Evolutionary conservation across 1,284 basidiomycete genomes (phyloP).

Genomic region (Cutaneotrichosporon sp.): DNA sequence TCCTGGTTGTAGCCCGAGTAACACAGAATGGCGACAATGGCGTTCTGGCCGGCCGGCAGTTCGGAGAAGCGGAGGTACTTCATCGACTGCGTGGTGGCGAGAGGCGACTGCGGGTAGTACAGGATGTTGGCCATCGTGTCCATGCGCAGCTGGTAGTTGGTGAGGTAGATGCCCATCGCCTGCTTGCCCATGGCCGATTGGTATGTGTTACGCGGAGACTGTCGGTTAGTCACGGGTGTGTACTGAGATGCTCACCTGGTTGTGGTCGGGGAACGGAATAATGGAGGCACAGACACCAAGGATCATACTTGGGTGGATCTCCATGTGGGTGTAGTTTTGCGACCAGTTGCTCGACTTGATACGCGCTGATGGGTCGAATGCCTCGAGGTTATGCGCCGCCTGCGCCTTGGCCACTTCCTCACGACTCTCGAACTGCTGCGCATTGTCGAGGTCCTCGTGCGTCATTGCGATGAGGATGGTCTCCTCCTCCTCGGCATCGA

Average conservation of each 20-base stretch:
- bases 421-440: slow-evolving; percentile 47
- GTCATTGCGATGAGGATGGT: slow-evolving; percentile 99
- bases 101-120: slow-evolving; percentile 98
- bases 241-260: slow-evolving; percentile 68
- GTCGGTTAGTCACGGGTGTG: slow-evolving; percentile 3
- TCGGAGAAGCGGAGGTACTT: slow-evolving; percentile 98
- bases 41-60: slow-evolving; percentile 96
- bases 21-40: slow-evolving; percentile 96
- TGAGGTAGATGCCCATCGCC: slow-evolving; percentile 98
- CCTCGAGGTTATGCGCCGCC: slow-evolving; percentile 58
- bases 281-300: slow-evolving; percentile 97
- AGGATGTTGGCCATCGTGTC: slow-evolving; percentile 99
- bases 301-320: slow-evolving; percentile 99
- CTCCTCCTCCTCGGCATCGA: slow-evolving; percentile 99
- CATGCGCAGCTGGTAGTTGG: slow-evolving; percentile 96
- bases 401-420: slow-evolving; percentile 52
- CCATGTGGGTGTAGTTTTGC: slow-evolving; percentile 97
- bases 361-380: slow-evolving; percentile 81
- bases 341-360: slow-evolving; percentile 77
- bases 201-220: slow-evolving; percentile 99
- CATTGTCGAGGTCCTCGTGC: slow-evolving; percentile 88
- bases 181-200: slow-evolving; percentile 99
- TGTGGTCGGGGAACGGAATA: slow-evolving; percentile 99
- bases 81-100: slow-evolving; percentile 98
- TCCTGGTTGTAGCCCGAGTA: slow-evolving; percentile 99